Base-by-base conservation (phyloP, 176 grass and related monocot species). In the Elymus sibiricus region DNA sequence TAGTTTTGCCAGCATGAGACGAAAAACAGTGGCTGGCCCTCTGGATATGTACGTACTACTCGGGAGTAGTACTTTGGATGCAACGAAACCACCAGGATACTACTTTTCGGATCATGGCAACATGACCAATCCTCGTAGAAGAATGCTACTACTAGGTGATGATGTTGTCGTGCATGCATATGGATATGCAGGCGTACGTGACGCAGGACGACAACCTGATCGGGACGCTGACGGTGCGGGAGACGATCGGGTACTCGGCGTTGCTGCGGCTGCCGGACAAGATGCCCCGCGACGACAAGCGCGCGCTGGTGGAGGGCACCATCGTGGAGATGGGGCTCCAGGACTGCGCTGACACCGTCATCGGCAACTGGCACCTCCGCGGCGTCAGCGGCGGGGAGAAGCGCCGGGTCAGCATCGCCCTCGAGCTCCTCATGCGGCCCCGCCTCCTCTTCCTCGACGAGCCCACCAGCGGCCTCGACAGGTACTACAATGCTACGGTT, bases 151-250 rank as follows among this genome's bases (percentile, higher is more conserved):
- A 29, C 29, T 29, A 29, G 29, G 8, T 24, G 51, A 9, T 11
- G 59, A 6, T 21, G 49, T 11, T 4, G 34, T 71, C 53, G 1
- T 73, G 19, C n/a, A 62, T 5, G 60, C 11, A 31, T 64, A 93
- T 14, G 44, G 65, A 29, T 34, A 12, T 9, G 55, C 82, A 99
- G 97, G 97, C 97, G 15, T 99, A 99, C 69, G 97, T 99, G 61
- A 99, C 97, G 39, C 97, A 99, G 85, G 97, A 99, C 27, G 97
- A 99, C 87, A 99, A 92, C 80, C 87, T 99, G 85, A 99, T 99
- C 62, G 97, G 97, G 32, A 99, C 97, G 78, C 85, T 99, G 83
- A 99, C 97, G 67, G 97, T 99, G 79, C 85, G 97, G 61, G 97
- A 99, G 90, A 99, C 92, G 79, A 97, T 99, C 88, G 88, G 87